Evolutionary conservation across 228 moss, liverwort and hornwort genomes (phyloP).

Genomic region (Sphagnum magellanicum): DNA sequence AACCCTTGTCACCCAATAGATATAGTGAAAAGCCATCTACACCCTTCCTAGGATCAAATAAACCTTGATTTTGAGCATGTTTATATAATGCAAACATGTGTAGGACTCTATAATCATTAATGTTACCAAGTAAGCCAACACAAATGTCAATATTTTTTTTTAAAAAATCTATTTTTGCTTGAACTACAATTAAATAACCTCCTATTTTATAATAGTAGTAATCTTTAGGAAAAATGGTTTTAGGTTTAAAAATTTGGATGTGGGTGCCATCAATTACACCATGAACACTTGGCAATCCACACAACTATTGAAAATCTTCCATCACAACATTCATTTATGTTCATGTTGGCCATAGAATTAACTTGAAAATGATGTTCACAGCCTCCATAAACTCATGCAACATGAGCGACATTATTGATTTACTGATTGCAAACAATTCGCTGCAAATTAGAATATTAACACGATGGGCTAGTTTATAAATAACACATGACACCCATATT

Average conservation of each 20-base stretch:
- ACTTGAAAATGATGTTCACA: background rate
- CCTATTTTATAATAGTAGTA: background rate
- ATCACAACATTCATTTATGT: background rate
- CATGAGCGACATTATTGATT: background rate
- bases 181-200: background rate
- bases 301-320: background rate
- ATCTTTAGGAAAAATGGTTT: background rate
- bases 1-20: background rate
- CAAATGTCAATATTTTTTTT: background rate
- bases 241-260: background rate
- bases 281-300: background rate
- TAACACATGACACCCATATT: background rate
- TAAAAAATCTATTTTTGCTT: background rate
- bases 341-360: background rate
- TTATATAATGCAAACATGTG: background rate
- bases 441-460: background rate
- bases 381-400: background rate
- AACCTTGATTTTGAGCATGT: background rate
- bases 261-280: background rate
- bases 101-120: background rate
- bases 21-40: background rate
- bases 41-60: background rate
- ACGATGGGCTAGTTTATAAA: background rate
- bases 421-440: background rate
- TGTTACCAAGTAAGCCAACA: background rate